phyloP scores from a whole-genome alignment of 2,329 filamentous ascomycete genomes.

The Cryphonectria nitschkei region DNA sequence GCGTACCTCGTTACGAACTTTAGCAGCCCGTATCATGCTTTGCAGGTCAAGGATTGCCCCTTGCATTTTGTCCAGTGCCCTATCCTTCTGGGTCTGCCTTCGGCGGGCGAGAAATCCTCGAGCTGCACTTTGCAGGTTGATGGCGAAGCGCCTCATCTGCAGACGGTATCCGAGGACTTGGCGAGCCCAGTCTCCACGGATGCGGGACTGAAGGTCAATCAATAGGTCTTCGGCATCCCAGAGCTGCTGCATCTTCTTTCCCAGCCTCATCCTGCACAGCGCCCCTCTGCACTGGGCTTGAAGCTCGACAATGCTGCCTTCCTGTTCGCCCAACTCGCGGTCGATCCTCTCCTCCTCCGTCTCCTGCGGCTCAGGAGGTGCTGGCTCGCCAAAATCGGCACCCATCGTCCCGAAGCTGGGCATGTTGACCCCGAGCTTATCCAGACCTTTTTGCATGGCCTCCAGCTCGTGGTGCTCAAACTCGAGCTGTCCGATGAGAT shows the following conservation, averaged over 20 bases:
- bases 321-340: slow-evolving; percentile 78
- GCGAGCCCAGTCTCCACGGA: slow-evolving; percentile 84
- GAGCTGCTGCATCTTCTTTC: slow-evolving; percentile 81
- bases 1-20: slow-evolving; percentile 62
- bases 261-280: slow-evolving; percentile 74
- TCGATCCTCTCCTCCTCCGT: slow-evolving; percentile 89
- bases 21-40: slow-evolving; percentile 74
- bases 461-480: slow-evolving; percentile 98
- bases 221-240: slow-evolving; percentile 85
- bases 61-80: slow-evolving; percentile 72
- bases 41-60: slow-evolving; percentile 78
- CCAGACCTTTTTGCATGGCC: slow-evolving; percentile 93
- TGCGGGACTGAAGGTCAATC: slow-evolving; percentile 80
- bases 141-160: slow-evolving; percentile 83
- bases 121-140: slow-evolving; percentile 76
- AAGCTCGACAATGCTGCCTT: slow-evolving; percentile 73
- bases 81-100: slow-evolving; percentile 63
- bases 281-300: slow-evolving; percentile 88
- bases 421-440: slow-evolving; percentile 94
- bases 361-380: slow-evolving; percentile 69
- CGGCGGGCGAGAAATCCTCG: slow-evolving; percentile 76
- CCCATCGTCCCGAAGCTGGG: slow-evolving; percentile 98
- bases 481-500: slow-evolving; percentile 92
- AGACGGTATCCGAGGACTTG: slow-evolving; percentile 83
- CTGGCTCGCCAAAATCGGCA: slow-evolving; percentile 89